Conservation (phyloP, 805 yeast species). For the Candida ulmi region DNA sequence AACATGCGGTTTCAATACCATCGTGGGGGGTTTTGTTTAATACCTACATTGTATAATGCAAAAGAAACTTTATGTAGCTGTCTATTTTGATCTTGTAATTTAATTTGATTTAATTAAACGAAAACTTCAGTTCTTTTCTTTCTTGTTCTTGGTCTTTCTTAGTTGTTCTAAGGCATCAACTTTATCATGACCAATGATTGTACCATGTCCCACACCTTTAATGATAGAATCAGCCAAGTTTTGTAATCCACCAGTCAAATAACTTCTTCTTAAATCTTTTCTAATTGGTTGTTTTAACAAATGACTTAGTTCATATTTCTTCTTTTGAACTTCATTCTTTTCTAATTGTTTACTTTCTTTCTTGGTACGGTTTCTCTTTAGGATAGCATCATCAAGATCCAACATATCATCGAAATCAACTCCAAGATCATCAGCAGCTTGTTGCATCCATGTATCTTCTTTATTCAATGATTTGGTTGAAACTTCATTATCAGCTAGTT, state of each 20-base stretch:
- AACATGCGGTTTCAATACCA: neutral
- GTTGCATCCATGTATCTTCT: conserved; percentile 75
- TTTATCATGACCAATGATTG: conserved; percentile 65
- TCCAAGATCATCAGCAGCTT: conserved; percentile 93
- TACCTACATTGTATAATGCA: neutral
- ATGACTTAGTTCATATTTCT: conserved; percentile 47
- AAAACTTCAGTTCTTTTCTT: neutral
- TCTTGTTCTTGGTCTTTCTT: conserved; percentile 22
- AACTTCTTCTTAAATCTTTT: conserved; percentile 61
- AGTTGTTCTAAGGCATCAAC: conserved; percentile 65
- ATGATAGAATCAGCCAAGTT: conserved; percentile 76
- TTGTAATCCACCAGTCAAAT: conserved; percentile 71
- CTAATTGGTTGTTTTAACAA: conserved; percentile 51
- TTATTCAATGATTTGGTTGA: conserved; percentile 54
- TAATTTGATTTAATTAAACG: too few relatives aligned
- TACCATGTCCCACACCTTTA: conserved; percentile 58
- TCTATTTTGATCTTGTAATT: too few relatives aligned
- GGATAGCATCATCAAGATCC: conserved; percentile 66
- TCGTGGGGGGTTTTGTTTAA: too few relatives aligned
- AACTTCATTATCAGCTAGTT: conserved; percentile 68
- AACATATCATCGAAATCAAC: conserved; percentile 65
- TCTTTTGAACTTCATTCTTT: conserved; percentile 40
- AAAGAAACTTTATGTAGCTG: too few relatives aligned
- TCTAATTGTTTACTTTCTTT: conserved; percentile 47
- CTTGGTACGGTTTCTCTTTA: conserved; percentile 57